Percentiles rank a stretch among this genome's conserved stretches.
phyloP scores from a whole-genome alignment of 2,329 filamentous ascomycete species.

The Aspergillus ochraceoroseus region DNA sequence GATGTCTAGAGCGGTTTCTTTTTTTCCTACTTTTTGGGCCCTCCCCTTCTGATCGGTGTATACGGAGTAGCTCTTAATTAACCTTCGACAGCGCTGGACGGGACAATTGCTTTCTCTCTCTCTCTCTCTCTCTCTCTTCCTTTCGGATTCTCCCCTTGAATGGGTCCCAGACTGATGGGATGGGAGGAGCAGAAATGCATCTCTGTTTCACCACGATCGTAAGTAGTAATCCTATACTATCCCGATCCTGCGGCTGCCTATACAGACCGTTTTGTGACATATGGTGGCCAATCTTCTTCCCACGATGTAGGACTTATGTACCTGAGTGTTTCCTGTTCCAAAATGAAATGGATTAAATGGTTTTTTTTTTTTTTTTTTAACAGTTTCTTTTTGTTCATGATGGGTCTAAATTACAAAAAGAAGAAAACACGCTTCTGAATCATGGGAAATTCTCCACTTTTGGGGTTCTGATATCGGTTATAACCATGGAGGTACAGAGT shows the following conservation, averaged over 20 bases:
- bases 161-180: slow-evolving; percentile 6
- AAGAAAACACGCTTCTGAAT: slow-evolving; percentile 8
- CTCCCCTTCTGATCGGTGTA: background rate
- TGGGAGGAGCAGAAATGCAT: slow-evolving; percentile 8
- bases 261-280: slow-evolving; percentile 15
- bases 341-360: too few species aligned
- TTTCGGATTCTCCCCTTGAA: slow-evolving; percentile 6
- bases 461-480: slow-evolving; percentile 7
- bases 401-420: slow-evolving; percentile 20
- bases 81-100: background rate
- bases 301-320: slow-evolving; percentile 32
- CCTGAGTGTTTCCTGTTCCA: too few species aligned
- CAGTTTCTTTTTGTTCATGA: slow-evolving; percentile 12
- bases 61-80: too few species aligned
- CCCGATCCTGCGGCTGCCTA: slow-evolving; percentile 20
- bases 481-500: too few species aligned
- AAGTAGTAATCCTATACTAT: slow-evolving; percentile 21
- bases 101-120: slow-evolving; percentile 11
- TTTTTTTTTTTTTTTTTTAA: slow-evolving; percentile 13
- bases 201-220: slow-evolving; percentile 20
- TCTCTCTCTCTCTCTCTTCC: slow-evolving; percentile 3
- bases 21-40: background rate
- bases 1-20: too few species aligned
- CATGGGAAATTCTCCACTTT: slow-evolving; percentile 6
- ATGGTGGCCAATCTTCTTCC: slow-evolving; percentile 27